These are phyloP conservation scores for Metschnikowia shivogae DNA, from an alignment of 805 yeast species.

Conservation along the genomic window DNA sequence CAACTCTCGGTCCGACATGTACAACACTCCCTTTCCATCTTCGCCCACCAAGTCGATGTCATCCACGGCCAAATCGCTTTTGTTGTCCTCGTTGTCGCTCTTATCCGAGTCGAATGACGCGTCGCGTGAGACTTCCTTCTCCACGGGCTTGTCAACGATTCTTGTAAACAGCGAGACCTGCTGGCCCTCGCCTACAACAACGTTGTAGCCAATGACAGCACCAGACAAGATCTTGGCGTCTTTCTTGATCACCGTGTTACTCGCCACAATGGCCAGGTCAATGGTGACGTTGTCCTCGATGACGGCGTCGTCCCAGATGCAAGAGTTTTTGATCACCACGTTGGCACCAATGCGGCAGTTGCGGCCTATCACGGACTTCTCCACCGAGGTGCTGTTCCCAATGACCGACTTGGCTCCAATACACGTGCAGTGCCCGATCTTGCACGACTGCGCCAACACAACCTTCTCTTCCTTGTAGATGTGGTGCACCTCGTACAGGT, in stretches of 20 bases:
- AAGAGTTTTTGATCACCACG: conserved; percentile 66
- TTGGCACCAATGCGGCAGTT: conserved; percentile 80
- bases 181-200: conserved; percentile 54
- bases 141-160: conserved; percentile 47
- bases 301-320: conserved; percentile 79
- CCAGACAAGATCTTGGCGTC: conserved; percentile 60
- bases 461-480: conserved; percentile 86
- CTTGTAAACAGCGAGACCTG: conserved; percentile 48
- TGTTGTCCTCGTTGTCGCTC: conserved; percentile 30
- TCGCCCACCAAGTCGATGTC: conserved; percentile 40
- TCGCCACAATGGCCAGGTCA: conserved; percentile 67
- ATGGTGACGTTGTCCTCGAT: conserved; percentile 64
- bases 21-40: conserved; percentile 48
- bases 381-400: conserved; percentile 67
- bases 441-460: conserved; percentile 90
- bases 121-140: conserved; percentile 25
- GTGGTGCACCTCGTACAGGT: conserved; percentile 77
- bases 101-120: conserved; percentile 34
- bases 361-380: conserved; percentile 78
- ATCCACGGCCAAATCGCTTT: conserved; percentile 14
- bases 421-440: conserved; percentile 72
- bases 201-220: conserved; percentile 74
- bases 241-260: conserved; percentile 50
- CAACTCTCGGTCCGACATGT: conserved; percentile 43
- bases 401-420: conserved; percentile 75